Percentiles rank a stretch among this genome's conserved stretches.
These are phyloP conservation scores for Annulohypoxylon stygium DNA, from an alignment of 495 filamentous ascomycete genomes.

Conservation along the genomic window DNA sequence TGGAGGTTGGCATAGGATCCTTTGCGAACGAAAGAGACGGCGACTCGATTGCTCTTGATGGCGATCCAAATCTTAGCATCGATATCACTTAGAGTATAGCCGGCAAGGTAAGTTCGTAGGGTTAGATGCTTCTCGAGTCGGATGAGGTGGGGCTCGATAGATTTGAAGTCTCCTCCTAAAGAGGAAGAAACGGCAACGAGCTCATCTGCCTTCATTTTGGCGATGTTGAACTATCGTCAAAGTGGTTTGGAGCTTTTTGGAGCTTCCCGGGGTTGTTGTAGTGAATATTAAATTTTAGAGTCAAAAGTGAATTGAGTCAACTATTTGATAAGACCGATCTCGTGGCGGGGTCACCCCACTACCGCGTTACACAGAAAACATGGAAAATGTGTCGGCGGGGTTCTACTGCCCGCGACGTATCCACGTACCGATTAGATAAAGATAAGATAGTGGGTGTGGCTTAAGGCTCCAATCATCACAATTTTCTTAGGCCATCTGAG, in stretches of 20 bases:
- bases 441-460: slow-evolving; percentile 27
- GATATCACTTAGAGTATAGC: slow-evolving; percentile 80
- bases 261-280: neutral
- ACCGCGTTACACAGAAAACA: slow-evolving; percentile 23
- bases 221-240: neutral
- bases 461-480: neutral
- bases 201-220: slow-evolving; percentile 64
- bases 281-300: neutral
- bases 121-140: slow-evolving; percentile 88
- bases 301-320: slow-evolving; percentile 31
- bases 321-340: slow-evolving; percentile 19
- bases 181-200: slow-evolving; percentile 60
- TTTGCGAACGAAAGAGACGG: slow-evolving; percentile 81
- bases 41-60: slow-evolving; percentile 87
- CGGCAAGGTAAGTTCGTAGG: slow-evolving; percentile 86
- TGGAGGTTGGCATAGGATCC: slow-evolving; percentile 81
- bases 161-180: slow-evolving; percentile 80
- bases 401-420: neutral
- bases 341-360: slow-evolving; percentile 46
- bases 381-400: slow-evolving; percentile 30
- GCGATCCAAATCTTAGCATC: slow-evolving; percentile 89
- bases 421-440: slow-evolving; percentile 21
- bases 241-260: slow-evolving; percentile 7
- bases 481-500: slow-evolving; percentile 26
- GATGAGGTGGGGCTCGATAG: slow-evolving; percentile 78